Conservation (phyloP, 108 stramenopile genomes). For the Seminavis robusta region DNA sequence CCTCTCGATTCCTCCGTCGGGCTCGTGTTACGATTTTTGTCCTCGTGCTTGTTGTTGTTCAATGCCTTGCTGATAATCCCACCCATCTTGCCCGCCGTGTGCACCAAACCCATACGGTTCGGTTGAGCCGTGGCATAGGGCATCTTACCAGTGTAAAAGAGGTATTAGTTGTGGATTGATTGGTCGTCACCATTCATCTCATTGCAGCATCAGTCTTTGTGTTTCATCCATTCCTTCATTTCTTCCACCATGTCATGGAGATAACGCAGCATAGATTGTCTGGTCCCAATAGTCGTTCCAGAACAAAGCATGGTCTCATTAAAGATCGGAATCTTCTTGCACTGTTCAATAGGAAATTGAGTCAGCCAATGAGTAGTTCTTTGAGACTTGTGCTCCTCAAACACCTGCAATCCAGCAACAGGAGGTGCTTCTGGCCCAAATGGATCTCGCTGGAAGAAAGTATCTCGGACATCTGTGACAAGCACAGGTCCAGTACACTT, state of each 20-base stretch:
- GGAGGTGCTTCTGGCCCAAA: conserved; percentile 54
- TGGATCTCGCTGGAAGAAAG: conserved; percentile 71
- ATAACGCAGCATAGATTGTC: conserved; percentile 66
- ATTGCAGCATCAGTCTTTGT: conserved; percentile 40
- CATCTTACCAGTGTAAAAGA: conserved; percentile 61
- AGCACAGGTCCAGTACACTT: conserved; percentile 71
- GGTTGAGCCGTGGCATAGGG: conserved; percentile 34
- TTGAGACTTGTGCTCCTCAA: conserved; percentile 50
- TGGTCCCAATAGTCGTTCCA: conserved; percentile 70
- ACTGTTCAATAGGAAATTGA: conserved; percentile 29
- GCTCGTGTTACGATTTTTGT: neutral
- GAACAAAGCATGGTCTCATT: conserved; percentile 57
- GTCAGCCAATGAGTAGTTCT: conserved; percentile 59
- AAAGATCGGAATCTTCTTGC: conserved; percentile 29
- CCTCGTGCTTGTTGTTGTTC: neutral
- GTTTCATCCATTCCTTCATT: conserved; percentile 55
- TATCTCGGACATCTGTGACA: conserved; percentile 62
- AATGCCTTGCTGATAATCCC: conserved; percentile 31
- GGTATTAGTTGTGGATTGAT: conserved; percentile 78
- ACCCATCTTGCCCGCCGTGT: conserved; percentile 39
- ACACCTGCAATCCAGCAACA: conserved; percentile 47
- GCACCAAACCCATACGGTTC: conserved; percentile 25
- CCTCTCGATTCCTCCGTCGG: neutral
- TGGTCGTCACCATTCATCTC: conserved; percentile 63
- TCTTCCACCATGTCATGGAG: conserved; percentile 60